Evolutionary conservation across 2,329 filamentous ascomycete species (phyloP).

Genomic region (Blastomyces gilchristii): DNA sequence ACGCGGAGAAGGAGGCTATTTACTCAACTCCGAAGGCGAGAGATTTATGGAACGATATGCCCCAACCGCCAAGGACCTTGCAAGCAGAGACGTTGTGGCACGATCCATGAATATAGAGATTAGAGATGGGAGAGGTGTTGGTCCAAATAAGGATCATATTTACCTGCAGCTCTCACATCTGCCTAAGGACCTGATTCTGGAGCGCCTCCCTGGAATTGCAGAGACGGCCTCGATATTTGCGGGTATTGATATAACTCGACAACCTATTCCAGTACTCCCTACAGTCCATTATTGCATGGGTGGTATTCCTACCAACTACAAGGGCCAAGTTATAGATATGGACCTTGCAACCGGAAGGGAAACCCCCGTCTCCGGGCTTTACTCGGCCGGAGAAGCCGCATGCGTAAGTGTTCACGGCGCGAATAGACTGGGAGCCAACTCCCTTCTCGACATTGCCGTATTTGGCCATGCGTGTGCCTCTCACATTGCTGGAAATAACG

Average conservation of each 20-base stretch:
- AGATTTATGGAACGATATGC: slow-evolving; percentile 92
- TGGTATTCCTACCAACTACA: slow-evolving; percentile 85
- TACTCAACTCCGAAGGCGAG: slow-evolving; percentile 83
- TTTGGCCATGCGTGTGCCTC: slow-evolving; percentile 84
- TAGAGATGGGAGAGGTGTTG: slow-evolving; percentile 79
- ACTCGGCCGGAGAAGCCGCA: slow-evolving; percentile 80
- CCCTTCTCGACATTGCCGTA: slow-evolving; percentile 78
- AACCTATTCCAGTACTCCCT: slow-evolving; percentile 78
- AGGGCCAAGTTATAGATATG: slow-evolving; percentile 77
- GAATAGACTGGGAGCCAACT: slow-evolving; percentile 86
- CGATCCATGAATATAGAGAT: slow-evolving; percentile 91
- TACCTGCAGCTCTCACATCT: slow-evolving; percentile 84
- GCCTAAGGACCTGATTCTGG: slow-evolving; percentile 70
- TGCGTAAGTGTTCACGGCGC: slow-evolving; percentile 88
- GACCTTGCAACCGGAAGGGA: slow-evolving; percentile 62
- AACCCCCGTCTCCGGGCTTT: slow-evolving; percentile 74
- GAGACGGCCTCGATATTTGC: slow-evolving; percentile 86
- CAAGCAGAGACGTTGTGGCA: slow-evolving; percentile 78
- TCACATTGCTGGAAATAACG: slow-evolving; percentile 82
- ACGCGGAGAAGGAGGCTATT: slow-evolving; percentile 83
- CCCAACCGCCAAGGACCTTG: slow-evolving; percentile 83
- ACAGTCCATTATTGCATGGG: slow-evolving; percentile 96
- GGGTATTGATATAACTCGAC: slow-evolving; percentile 78
- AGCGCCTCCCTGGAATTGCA: slow-evolving; percentile 84
- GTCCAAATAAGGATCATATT: slow-evolving; percentile 83